These are phyloP conservation scores for Chrysophaeum taylorii DNA, from an alignment of 352 stramenopile species.

Conservation along the genomic window DNA sequence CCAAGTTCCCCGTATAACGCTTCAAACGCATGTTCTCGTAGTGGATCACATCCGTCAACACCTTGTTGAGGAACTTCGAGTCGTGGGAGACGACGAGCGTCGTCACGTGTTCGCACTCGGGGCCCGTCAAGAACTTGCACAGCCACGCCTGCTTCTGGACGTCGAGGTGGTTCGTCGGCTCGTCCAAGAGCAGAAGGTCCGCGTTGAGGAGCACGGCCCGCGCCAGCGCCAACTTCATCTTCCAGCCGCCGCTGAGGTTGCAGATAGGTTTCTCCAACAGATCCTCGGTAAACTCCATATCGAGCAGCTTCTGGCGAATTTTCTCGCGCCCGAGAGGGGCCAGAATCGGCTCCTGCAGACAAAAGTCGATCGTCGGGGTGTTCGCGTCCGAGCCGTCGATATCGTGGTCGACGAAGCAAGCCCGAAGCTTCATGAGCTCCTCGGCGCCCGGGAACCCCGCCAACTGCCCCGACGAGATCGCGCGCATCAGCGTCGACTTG, in stretches of 20 bases:
- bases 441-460: constrained; percentile 64
- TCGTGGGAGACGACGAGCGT: constrained; percentile 76
- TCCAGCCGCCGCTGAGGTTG: constrained; percentile 59
- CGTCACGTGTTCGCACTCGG: constrained; percentile 60
- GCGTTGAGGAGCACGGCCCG: constrained; percentile 54
- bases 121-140: constrained; percentile 61
- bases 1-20: constrained; percentile 42
- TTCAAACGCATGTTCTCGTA: constrained; percentile 66
- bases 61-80: constrained; percentile 70
- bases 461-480: constrained; percentile 66
- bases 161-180: constrained; percentile 73
- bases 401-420: constrained; percentile 16
- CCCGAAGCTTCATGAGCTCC: constrained; percentile 28
- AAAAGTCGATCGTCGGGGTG: constrained; percentile 14
- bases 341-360: constrained; percentile 8
- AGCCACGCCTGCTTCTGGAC: constrained; percentile 59
- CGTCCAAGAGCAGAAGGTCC: constrained; percentile 81
- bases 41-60: constrained; percentile 70
- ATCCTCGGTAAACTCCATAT: constrained; percentile 56
- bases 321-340: constrained; percentile 15
- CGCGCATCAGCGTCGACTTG: constrained; percentile 78
- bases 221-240: constrained; percentile 63
- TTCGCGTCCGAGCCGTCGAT: constrained; percentile 12
- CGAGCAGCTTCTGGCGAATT: constrained; percentile 29
- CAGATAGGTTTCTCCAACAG: constrained; percentile 58